Percentiles rank a stretch among this genome's conserved stretches.
Evolutionary conservation across 2,329 filamentous ascomycete genomes (phyloP).

Genomic region (Whalleya microplaca): DNA sequence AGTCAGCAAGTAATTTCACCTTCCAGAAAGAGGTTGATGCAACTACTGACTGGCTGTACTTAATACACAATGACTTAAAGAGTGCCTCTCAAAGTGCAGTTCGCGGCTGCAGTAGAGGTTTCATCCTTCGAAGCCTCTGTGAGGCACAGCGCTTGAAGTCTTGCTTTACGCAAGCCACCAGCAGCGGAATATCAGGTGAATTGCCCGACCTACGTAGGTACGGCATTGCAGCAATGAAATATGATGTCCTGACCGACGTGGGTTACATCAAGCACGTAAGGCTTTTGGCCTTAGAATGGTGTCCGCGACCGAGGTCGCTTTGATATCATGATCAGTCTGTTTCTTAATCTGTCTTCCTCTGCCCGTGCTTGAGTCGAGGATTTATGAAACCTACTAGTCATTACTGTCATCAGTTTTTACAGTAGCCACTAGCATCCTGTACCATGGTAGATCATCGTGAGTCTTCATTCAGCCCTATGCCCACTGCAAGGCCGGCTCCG

Average conservation of each 20-base stretch:
- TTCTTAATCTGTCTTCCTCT: background rate
- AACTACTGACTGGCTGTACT: too few species aligned
- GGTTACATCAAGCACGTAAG: background rate
- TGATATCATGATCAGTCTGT: too few species aligned
- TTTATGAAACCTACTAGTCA: background rate
- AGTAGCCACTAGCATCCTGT: background rate
- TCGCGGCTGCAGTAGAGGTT: too few species aligned
- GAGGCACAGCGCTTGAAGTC: too few species aligned
- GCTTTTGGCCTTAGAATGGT: background rate
- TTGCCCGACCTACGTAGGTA: background rate
- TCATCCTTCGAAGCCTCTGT: too few species aligned
- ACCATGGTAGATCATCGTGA: slow-evolving; percentile 15
- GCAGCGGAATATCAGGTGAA: background rate
- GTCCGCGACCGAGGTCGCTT: slow-evolving; percentile 2
- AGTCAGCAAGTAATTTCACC: too few species aligned
- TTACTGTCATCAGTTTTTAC: background rate
- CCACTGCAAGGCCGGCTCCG: slow-evolving; percentile 2
- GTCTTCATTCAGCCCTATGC: slow-evolving; percentile 4
- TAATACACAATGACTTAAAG: too few species aligned
- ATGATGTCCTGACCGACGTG: slow-evolving; percentile 7
- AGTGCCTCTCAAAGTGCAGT: too few species aligned
- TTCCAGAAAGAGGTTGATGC: too few species aligned
- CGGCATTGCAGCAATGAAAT: slow-evolving; percentile 10
- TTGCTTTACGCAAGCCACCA: slow-evolving; percentile 1
- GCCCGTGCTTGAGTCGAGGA: background rate